Conservation (phyloP, 129 eudicot species). For the Deinandra increscens region DNA sequence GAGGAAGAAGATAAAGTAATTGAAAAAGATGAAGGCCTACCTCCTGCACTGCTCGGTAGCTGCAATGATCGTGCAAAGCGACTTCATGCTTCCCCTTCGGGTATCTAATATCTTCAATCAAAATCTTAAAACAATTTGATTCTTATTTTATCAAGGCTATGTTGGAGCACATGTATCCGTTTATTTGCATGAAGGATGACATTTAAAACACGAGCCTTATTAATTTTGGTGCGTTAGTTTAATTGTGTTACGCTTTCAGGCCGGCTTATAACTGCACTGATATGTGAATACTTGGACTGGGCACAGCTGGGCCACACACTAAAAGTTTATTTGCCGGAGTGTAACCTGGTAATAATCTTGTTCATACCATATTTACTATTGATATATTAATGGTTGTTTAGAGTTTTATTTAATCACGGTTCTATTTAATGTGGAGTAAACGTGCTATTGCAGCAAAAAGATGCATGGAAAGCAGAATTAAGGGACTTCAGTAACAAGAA, state of each 20-base stretch:
- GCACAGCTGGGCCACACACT: conserved; percentile 83
- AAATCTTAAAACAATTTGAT: not conserved
- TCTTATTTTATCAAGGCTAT: not conserved
- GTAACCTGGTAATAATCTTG: conserved; percentile 66
- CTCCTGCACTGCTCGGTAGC: conserved; percentile 95
- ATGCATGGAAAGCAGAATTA: conserved; percentile 91
- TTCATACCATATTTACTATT: not conserved
- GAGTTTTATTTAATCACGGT: not conserved
- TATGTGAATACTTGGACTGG: conserved; percentile 99
- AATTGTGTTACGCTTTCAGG: conserved; percentile 50
- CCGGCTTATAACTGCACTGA: conserved; percentile 75
- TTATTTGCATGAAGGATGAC: not conserved
- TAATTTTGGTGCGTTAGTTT: not conserved
- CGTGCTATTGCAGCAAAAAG: conserved; percentile 72
- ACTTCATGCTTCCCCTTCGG: conserved; percentile 94
- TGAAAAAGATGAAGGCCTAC: conserved; percentile 78
- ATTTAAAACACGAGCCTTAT: not conserved
- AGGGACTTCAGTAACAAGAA: conserved; percentile 83
- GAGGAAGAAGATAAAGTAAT: conserved; percentile 88
- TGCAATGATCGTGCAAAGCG: conserved; percentile 93
- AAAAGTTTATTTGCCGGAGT: conserved; percentile 90
- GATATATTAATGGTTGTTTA: not conserved
- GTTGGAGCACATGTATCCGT: not conserved
- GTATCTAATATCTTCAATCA: conserved; percentile 46
- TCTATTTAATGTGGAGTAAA: conserved; percentile 8